Percentiles rank a stretch among this genome's conserved stretches.
phyloP scores from a whole-genome alignment of 139 green algal species.

The Tetradesmus lagerheimii region DNA sequence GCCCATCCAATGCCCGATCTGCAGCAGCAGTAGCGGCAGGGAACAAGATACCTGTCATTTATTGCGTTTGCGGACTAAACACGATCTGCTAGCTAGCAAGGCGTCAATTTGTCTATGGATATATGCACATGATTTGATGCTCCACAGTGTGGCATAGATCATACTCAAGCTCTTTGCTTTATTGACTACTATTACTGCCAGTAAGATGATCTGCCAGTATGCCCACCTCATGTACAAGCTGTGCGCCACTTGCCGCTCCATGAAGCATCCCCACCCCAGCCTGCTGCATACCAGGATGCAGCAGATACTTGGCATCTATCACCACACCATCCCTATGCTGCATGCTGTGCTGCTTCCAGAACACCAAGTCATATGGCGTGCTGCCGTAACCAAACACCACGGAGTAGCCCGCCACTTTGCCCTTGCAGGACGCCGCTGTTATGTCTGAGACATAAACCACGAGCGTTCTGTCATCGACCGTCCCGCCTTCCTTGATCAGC shows the following conservation, averaged over 20 bases:
- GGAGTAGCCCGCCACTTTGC: not conserved
- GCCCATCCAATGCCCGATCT: constrained; percentile 20
- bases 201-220: too few species aligned
- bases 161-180: too few species aligned
- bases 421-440: constrained; percentile 12
- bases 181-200: too few species aligned
- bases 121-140: too few species aligned
- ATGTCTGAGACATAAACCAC: constrained; percentile 11
- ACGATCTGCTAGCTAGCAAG: too few species aligned
- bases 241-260: constrained; percentile 26
- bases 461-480: not conserved
- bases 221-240: constrained; percentile 38
- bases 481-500: not conserved
- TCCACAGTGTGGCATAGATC: too few species aligned
- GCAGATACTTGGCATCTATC: constrained; percentile 6
- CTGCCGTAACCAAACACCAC: constrained; percentile 26
- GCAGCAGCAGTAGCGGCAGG: constrained; percentile 1
- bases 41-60: not conserved
- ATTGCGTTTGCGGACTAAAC: too few species aligned
- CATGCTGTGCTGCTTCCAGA: constrained; percentile 23
- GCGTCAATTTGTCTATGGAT: too few species aligned
- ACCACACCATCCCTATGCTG: constrained; percentile 30
- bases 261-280: not conserved
- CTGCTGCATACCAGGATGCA: constrained; percentile 9
- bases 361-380: constrained; percentile 16